A percentile compares a stretch with the other conserved stretches of the same genome.
phyloP scores from a whole-genome alignment of 345 rosid species.

The Acer negundo region DNA sequence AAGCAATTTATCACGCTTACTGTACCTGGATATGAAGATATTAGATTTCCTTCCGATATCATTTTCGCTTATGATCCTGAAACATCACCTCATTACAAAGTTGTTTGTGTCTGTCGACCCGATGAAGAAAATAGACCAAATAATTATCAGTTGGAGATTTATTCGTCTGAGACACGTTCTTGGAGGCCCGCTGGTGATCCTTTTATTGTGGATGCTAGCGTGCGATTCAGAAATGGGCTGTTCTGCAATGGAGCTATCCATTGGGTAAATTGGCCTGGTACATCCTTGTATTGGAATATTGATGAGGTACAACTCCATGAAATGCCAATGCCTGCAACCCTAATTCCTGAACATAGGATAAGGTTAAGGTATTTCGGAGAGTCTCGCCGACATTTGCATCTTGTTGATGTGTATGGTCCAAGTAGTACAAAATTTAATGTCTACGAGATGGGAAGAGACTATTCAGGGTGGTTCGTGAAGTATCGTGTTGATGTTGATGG shows the following conservation, averaged over 20 bases:
- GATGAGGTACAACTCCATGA: background rate
- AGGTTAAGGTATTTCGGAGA: conserved; percentile 4
- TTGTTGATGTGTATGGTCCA: conserved; percentile 8
- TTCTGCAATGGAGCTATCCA: background rate
- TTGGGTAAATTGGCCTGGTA: background rate
- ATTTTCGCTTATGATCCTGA: too few species aligned
- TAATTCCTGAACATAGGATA: background rate
- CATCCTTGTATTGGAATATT: background rate
- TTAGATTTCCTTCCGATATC: background rate
- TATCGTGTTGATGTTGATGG: too few species aligned
- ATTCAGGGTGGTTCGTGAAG: conserved; percentile 6
- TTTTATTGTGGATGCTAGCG: background rate
- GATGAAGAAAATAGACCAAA: too few species aligned
- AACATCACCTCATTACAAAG: too few species aligned
- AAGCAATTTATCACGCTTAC: background rate
- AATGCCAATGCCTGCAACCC: background rate
- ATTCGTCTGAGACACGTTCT: background rate
- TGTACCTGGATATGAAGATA: background rate
- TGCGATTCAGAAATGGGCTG: background rate
- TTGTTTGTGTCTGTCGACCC: too few species aligned
- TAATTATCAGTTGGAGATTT: background rate
- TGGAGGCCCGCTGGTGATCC: background rate
- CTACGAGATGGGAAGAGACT: conserved; percentile 17
- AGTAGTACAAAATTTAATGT: conserved; percentile 16
- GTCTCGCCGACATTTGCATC: conserved; percentile 9